Evolutionary conservation across 345 rosid genomes (phyloP).

Genomic region (Eucalyptus erythrocorys): DNA sequence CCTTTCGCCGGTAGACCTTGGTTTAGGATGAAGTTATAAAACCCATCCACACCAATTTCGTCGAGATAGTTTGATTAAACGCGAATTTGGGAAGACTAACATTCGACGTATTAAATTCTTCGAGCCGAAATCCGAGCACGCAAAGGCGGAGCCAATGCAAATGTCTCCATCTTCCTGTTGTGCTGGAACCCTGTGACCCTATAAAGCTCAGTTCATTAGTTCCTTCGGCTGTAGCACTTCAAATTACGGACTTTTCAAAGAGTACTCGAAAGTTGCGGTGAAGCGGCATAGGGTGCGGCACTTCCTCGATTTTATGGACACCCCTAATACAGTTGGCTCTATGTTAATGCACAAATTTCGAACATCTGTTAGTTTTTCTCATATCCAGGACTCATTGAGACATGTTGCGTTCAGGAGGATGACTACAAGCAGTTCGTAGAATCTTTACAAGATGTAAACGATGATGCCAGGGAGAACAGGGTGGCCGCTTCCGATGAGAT

Average conservation of each 20-base stretch:
- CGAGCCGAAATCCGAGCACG: not conserved
- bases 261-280: not conserved
- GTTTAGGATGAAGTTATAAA: not conserved
- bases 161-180: not conserved
- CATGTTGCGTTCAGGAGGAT: slow-evolving; percentile 25
- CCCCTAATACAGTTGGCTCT: not conserved
- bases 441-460: slow-evolving; percentile 34
- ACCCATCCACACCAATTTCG: not conserved
- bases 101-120: not conserved
- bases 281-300: not conserved
- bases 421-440: slow-evolving; percentile 51
- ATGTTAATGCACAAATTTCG: not conserved
- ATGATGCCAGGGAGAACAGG: not conserved
- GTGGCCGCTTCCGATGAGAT: not conserved
- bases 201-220: not conserved
- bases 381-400: not conserved
- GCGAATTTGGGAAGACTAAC: not conserved
- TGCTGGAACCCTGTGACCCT: not conserved
- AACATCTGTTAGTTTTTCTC: not conserved
- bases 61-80: not conserved
- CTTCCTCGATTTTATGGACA: not conserved
- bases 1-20: not conserved
- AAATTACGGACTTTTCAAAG: not conserved
- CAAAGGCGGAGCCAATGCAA: not conserved
- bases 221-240: not conserved